These are phyloP conservation scores for Dactylellina sp. DNA, from an alignment of 2,329 filamentous ascomycete species.

Conservation along the genomic window DNA sequence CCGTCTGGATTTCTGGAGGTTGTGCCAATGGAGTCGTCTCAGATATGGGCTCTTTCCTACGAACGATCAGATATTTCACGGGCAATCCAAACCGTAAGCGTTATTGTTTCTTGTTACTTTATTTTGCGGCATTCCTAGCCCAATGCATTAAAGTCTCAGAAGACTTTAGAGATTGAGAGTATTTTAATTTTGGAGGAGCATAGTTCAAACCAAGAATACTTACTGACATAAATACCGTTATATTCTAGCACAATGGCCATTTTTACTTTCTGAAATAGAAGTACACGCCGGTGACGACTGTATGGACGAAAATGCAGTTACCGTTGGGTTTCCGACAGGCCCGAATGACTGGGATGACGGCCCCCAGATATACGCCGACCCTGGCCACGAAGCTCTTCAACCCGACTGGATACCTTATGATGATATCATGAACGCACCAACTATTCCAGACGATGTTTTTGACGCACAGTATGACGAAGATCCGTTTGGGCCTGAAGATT, in stretches of 20 bases:
- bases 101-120: not conserved
- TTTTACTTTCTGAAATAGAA: slow-evolving; percentile 8
- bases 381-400: not conserved
- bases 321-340: slow-evolving; percentile 14
- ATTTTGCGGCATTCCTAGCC: not conserved
- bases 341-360: not conserved
- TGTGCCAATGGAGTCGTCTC: slow-evolving; percentile 37
- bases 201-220: too few relatives aligned
- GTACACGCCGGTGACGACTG: slow-evolving; percentile 34
- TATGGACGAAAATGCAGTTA: slow-evolving; percentile 17
- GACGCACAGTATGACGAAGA: not conserved
- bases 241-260: slow-evolving; percentile 13
- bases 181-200: not conserved
- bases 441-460: slow-evolving; percentile 12
- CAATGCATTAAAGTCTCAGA: too few relatives aligned
- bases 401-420: not conserved
- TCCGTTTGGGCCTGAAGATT: not conserved
- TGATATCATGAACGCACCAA: slow-evolving; percentile 18
- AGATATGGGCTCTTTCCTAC: slow-evolving; percentile 6
- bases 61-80: slow-evolving; percentile 21
- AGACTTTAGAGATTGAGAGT: not conserved
- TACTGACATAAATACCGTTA: too few relatives aligned
- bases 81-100: slow-evolving; percentile 37
- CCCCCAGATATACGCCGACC: not conserved
- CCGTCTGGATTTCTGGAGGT: slow-evolving; percentile 19